phyloP scores from a whole-genome alignment of 345 rosid genomes.

The Trapa incisa region DNA sequence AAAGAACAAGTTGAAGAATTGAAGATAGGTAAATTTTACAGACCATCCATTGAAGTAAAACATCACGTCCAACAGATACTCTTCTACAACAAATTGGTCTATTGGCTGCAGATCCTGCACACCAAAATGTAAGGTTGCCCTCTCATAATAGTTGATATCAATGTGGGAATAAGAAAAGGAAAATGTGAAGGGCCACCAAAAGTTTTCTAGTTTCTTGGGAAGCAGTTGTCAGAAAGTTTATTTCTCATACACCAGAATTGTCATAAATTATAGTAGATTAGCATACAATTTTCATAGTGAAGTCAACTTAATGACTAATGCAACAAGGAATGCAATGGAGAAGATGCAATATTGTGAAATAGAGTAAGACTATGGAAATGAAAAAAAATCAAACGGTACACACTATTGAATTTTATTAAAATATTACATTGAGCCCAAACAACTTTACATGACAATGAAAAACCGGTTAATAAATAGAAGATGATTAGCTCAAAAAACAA shows the following conservation, averaged over 20 bases:
- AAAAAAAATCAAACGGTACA: too few relatives aligned
- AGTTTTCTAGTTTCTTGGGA: not conserved
- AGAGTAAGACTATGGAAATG: too few relatives aligned
- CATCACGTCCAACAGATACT: conserved; percentile 87
- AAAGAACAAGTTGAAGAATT: not conserved
- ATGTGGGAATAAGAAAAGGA: not conserved
- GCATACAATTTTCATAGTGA: not conserved
- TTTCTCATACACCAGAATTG: not conserved
- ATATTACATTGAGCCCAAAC: too few relatives aligned
- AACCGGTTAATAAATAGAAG: not conserved
- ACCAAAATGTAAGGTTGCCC: conserved; percentile 1
- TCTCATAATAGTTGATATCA: not conserved
- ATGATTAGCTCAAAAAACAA: not conserved
- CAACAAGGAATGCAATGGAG: too few relatives aligned
- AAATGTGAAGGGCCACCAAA: not conserved
- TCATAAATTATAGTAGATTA: not conserved
- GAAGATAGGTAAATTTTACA: conserved; percentile 11
- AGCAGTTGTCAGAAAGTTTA: not conserved
- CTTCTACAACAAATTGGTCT: conserved; percentile 93
- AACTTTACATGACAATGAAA: too few relatives aligned
- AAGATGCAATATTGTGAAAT: too few relatives aligned
- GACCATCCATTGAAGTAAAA: conserved; percentile 96
- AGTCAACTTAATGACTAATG: too few relatives aligned
- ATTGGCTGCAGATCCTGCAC: conserved; percentile 85
- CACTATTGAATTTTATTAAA: too few relatives aligned